phyloP scores from a whole-genome alignment of 129 eudicot species.

The Flaveria trinervia region DNA sequence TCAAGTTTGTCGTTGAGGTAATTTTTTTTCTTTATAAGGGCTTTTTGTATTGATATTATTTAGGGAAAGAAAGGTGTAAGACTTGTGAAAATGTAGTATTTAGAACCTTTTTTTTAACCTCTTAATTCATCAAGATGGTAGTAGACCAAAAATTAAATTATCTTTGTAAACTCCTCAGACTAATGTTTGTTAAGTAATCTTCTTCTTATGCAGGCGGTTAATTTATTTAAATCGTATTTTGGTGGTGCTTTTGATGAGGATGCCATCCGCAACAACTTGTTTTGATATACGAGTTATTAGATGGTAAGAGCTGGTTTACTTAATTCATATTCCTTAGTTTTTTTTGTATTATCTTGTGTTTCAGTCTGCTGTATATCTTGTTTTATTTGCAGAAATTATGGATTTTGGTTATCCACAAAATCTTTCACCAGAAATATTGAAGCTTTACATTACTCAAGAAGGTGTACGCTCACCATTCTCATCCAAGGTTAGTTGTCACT shows the following conservation, averaged over 20 bases:
- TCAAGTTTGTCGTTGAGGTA: slow-evolving; percentile 99
- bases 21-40: background rate
- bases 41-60: background rate
- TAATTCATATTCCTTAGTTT: background rate
- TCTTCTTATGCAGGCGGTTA: slow-evolving; percentile 70
- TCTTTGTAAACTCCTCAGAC: background rate
- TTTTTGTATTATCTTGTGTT: slow-evolving; percentile 4
- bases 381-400: slow-evolving; percentile 83
- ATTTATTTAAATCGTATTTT: slow-evolving; percentile 88
- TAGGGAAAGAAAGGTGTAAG: background rate
- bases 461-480: slow-evolving; percentile 99
- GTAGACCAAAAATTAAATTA: background rate
- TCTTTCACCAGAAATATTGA: slow-evolving; percentile 93
- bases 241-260: slow-evolving; percentile 98
- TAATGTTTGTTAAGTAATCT: slow-evolving; percentile 12
- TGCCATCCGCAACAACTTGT: slow-evolving; percentile 97
- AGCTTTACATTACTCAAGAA: slow-evolving; percentile 98
- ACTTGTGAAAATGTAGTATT: background rate
- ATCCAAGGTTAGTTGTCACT: slow-evolving; percentile 61
- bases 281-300: slow-evolving; percentile 84
- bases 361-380: slow-evolving; percentile 10
- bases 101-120: background rate
- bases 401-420: slow-evolving; percentile 99
- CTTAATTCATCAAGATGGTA: background rate
- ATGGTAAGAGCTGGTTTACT: slow-evolving; percentile 46